These are phyloP conservation scores for Lactifluus subvellereus DNA, from an alignment of 768 basidiomycete species.

Conservation along the genomic window DNA sequence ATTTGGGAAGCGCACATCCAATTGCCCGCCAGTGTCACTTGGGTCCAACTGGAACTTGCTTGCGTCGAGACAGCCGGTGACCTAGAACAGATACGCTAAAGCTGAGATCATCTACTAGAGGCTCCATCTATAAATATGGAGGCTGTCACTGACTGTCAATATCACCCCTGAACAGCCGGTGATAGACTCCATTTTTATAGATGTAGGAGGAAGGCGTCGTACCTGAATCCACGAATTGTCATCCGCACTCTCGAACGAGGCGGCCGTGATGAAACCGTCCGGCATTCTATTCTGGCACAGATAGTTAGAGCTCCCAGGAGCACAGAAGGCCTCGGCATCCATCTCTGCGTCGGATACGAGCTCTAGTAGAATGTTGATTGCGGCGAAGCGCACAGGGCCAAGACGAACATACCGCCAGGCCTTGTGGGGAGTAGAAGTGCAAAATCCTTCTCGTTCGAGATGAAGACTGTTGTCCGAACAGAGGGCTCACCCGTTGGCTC, in stretches of 20 bases:
- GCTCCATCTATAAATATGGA: not conserved
- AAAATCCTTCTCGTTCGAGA: constrained; percentile 29
- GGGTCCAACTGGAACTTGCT: constrained; percentile 31
- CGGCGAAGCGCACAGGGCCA: not conserved
- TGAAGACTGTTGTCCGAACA: constrained; percentile 35
- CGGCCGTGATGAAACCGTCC: constrained; percentile 36
- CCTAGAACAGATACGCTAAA: constrained; percentile 23
- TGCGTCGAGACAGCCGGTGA: constrained; percentile 38
- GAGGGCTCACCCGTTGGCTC: constrained; percentile 36
- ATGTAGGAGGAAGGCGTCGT: not conserved
- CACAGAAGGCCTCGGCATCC: constrained; percentile 37
- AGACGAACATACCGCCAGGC: constrained; percentile 30
- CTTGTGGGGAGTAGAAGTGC: constrained; percentile 33
- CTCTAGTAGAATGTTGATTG: constrained; percentile 26
- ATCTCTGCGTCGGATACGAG: constrained; percentile 37
- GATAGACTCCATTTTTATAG: not conserved
- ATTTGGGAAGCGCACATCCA: constrained; percentile 46
- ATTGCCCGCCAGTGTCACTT: constrained; percentile 43
- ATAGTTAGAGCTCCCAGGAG: constrained; percentile 26
- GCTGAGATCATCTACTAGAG: not conserved
- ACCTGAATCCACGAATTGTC: constrained; percentile 41
- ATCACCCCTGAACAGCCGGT: too few relatives aligned
- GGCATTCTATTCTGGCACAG: constrained; percentile 31
- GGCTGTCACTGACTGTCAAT: not conserved
- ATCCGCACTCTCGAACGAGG: constrained; percentile 30